Conservation (phyloP, 805 yeast genomes). For the Torulaspora quercuum region DNA sequence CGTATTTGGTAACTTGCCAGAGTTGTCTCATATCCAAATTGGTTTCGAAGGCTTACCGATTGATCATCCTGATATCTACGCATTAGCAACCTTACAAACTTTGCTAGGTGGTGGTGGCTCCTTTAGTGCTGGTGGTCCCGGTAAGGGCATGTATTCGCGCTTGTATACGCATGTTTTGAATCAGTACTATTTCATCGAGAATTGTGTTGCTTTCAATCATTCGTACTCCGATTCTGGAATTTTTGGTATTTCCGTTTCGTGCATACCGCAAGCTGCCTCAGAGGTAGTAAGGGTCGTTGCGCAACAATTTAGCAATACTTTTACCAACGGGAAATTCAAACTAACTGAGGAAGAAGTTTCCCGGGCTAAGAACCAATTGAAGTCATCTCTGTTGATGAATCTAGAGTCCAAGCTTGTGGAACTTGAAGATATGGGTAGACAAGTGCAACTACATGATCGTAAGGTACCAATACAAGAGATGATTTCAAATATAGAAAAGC, state of each 20-base stretch:
- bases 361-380: conserved; percentile 89
- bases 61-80: conserved; percentile 80
- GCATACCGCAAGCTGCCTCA: conserved; percentile 82
- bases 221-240: conserved; percentile 87
- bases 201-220: conserved; percentile 83
- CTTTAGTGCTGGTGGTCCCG: conserved; percentile 98
- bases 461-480: conserved; percentile 75
- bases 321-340: conserved; percentile 55
- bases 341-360: conserved; percentile 68
- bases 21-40: conserved; percentile 77
- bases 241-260: conserved; percentile 82
- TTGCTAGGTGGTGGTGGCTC: conserved; percentile 96
- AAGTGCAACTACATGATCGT: conserved; percentile 77
- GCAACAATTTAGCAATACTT: conserved; percentile 52
- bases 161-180: conserved; percentile 87
- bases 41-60: conserved; percentile 87
- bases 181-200: conserved; percentile 86
- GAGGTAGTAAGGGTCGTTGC: conserved; percentile 77
- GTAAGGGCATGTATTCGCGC: conserved; percentile 97
- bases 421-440: conserved; percentile 93
- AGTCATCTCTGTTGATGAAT: conserved; percentile 85
- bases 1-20: conserved; percentile 62
- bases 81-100: conserved; percentile 84
- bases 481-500: conserved; percentile 68
- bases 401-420: conserved; percentile 91